These are phyloP conservation scores for Geranomyces michiganensis DNA, from an alignment of 192 early-diverging fungal genomes.

Conservation along the genomic window DNA sequence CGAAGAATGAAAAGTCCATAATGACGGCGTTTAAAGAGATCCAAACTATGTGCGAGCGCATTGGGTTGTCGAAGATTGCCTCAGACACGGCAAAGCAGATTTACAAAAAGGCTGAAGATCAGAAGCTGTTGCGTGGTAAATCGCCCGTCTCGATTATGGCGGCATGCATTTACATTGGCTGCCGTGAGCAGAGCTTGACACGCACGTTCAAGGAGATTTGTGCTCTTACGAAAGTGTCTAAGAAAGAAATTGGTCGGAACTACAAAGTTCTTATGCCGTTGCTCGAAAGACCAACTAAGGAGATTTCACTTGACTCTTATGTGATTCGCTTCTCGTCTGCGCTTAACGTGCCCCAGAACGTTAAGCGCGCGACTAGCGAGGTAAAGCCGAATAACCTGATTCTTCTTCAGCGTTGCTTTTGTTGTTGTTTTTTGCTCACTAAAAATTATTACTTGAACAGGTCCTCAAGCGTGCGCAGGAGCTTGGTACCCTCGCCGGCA, in stretches of 20 bases:
- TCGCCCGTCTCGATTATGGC: slow-evolving; percentile 81
- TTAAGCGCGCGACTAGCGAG: slow-evolving; percentile 72
- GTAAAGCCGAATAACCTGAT: slow-evolving; percentile 39
- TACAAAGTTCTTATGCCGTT: slow-evolving; percentile 61
- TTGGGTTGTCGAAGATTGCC: slow-evolving; percentile 74
- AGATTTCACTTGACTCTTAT: slow-evolving; percentile 59
- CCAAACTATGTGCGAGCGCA: slow-evolving; percentile 75
- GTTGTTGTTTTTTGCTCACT: no score
- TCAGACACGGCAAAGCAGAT: slow-evolving; percentile 82
- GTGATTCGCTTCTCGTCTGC: slow-evolving; percentile 78
- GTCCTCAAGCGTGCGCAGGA: slow-evolving; percentile 69
- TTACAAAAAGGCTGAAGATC: slow-evolving; percentile 83
- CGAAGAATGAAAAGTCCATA: slow-evolving; percentile 75
- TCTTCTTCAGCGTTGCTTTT: neutral
- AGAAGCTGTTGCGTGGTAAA: slow-evolving; percentile 81
- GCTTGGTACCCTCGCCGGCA: slow-evolving; percentile 85
- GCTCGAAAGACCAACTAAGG: slow-evolving; percentile 42
- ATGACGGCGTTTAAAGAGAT: slow-evolving; percentile 78
- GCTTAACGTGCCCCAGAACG: slow-evolving; percentile 66
- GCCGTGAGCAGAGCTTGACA: slow-evolving; percentile 77
- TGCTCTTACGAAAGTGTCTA: slow-evolving; percentile 83
- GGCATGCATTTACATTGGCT: slow-evolving; percentile 92
- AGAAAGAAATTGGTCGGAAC: slow-evolving; percentile 90
- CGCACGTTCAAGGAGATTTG: slow-evolving; percentile 96
- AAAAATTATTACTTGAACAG: slow-evolving; percentile 13